These are phyloP conservation scores for Misopates orontium DNA, from an alignment of 257 asterid genomes.

Conservation along the genomic window DNA sequence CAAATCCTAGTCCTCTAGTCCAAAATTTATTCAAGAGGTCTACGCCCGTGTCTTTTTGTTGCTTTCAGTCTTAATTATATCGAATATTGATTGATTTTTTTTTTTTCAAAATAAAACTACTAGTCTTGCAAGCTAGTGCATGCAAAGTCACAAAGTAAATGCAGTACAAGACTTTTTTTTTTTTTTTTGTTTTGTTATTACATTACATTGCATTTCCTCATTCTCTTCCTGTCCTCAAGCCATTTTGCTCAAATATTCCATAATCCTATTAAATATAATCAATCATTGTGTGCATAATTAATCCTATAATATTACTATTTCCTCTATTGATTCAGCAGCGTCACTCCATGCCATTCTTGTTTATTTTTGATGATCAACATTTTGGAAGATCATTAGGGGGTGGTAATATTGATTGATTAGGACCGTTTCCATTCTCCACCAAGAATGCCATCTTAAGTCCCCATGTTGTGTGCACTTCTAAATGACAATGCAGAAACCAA, in stretches of 20 bases:
- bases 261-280: not conserved
- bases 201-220: constrained; percentile 2
- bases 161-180: not conserved
- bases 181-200: not conserved
- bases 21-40: no score
- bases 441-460: constrained; percentile 78
- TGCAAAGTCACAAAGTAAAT: constrained; percentile 15
- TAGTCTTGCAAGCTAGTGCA: no score
- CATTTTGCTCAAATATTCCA: not conserved
- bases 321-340: not conserved
- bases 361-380: constrained; percentile 37
- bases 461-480: constrained; percentile 84
- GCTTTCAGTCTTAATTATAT: no score
- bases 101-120: no score
- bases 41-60: no score
- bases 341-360: not conserved
- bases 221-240: not conserved
- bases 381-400: constrained; percentile 73
- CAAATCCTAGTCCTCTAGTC: no score
- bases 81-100: no score
- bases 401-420: constrained; percentile 52
- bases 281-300: not conserved
- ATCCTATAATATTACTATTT: not conserved
- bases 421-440: constrained; percentile 67
- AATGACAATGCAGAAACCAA: constrained; percentile 79